phyloP scores from a whole-genome alignment of 805 yeast genomes.

The Suhomyces kilbournensis region DNA sequence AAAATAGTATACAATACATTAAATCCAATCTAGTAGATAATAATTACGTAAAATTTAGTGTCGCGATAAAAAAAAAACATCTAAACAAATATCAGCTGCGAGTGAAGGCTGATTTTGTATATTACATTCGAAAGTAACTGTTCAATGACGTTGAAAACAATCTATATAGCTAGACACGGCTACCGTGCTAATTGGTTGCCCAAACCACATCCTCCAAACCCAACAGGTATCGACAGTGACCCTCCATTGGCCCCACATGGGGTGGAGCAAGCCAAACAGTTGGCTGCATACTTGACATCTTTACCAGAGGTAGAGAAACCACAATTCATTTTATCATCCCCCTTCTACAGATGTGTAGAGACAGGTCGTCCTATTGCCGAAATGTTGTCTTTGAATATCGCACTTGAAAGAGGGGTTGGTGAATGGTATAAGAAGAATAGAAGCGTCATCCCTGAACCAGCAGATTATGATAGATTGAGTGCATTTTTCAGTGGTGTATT shows the following conservation, averaged over 20 bases:
- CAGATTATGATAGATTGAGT: constrained; percentile 45
- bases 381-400: constrained; percentile 53
- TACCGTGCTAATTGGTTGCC: constrained; percentile 81
- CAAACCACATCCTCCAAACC: constrained; percentile 72
- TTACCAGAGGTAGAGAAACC: constrained; percentile 55
- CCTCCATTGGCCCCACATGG: constrained; percentile 89
- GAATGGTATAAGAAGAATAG: constrained; percentile 87
- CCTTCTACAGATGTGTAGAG: constrained; percentile 86
- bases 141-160: constrained; percentile 46
- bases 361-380: constrained; percentile 72
- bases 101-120: neutral
- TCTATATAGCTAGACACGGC: constrained; percentile 83
- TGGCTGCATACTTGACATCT: constrained; percentile 54
- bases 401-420: constrained; percentile 79
- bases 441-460: constrained; percentile 68
- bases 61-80: neutral
- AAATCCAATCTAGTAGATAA: neutral
- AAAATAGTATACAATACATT: neutral
- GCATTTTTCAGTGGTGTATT: constrained; percentile 47
- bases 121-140: neutral
- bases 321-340: constrained; percentile 70
- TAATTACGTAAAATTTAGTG: neutral
- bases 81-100: neutral
- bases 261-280: constrained; percentile 77
- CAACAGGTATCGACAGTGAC: constrained; percentile 89